Evolutionary conservation across 2,329 filamentous ascomycete genomes (phyloP).

Genomic region (Fusarium sp.): DNA sequence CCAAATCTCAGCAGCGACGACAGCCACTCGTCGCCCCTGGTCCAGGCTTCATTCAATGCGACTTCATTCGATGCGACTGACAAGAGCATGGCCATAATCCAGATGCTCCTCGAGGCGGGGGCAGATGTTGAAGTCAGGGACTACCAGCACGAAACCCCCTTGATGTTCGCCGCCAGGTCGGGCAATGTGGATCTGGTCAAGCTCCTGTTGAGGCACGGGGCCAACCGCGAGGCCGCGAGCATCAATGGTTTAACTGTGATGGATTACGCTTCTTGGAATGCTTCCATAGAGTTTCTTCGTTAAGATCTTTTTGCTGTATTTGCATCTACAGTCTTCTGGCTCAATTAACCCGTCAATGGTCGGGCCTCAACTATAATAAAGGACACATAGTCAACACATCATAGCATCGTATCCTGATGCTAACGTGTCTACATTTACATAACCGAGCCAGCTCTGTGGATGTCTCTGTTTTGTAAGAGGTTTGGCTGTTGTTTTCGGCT

Average conservation of each 20-base stretch:
- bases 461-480: not conserved
- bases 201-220: not conserved
- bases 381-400: too few relatives aligned
- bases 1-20: not conserved
- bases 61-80: not conserved
- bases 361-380: too few relatives aligned
- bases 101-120: not conserved
- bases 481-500: not conserved
- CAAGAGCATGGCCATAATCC: not conserved
- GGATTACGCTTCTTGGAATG: not conserved
- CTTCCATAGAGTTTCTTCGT: not conserved
- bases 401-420: too few relatives aligned
- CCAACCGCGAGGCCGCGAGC: not conserved
- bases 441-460: not conserved
- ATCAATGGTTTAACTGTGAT: not conserved
- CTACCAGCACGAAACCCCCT: fast-evolving
- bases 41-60: not conserved
- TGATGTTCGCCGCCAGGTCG: not conserved
- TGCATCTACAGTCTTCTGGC: too few relatives aligned
- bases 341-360: too few relatives aligned
- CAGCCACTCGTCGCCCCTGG: not conserved
- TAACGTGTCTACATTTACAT: not conserved
- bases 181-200: not conserved
- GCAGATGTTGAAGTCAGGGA: not conserved
- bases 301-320: not conserved